Conservation (phyloP, 1,284 basidiomycete genomes). For the Cryptococcus floricola region DNA sequence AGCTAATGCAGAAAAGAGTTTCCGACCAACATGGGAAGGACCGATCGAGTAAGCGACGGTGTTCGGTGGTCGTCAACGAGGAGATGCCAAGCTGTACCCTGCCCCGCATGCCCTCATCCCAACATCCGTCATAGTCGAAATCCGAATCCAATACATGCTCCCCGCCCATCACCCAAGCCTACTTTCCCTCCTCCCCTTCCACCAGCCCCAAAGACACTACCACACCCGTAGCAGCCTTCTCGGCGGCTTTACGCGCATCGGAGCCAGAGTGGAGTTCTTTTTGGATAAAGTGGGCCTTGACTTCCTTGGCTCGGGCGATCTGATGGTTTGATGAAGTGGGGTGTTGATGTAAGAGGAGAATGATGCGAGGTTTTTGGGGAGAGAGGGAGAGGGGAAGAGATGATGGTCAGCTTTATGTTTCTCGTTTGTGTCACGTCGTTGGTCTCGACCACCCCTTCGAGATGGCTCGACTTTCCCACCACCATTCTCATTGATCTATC, state of each 20-base stretch:
- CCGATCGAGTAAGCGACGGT: no score
- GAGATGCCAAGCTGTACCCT: no score
- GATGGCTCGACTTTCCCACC: no score
- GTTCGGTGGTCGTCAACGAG: no score
- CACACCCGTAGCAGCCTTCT: conserved; percentile 68
- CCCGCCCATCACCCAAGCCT: not conserved
- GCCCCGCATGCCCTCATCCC: not conserved
- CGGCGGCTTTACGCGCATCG: conserved; percentile 67
- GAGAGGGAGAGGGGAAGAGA: not conserved
- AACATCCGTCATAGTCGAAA: not conserved
- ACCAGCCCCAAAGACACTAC: conserved; percentile 71
- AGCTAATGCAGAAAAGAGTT: no score
- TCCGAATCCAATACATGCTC: conserved; percentile 7
- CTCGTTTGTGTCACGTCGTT: not conserved
- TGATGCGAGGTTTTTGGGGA: not conserved
- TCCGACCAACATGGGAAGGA: no score
- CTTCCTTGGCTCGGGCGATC: conserved; percentile 67
- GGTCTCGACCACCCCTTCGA: not conserved
- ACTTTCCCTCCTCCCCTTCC: conserved; percentile 52
- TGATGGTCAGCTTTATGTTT: not conserved
- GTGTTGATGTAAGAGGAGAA: not conserved
- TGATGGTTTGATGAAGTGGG: conserved; percentile 36
- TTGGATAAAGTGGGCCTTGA: conserved; percentile 70
- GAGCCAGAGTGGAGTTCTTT: conserved; percentile 62
- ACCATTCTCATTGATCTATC: no score